These are phyloP conservation scores for Saccharomycopsis selenospora DNA, from an alignment of 805 yeast genomes.

Conservation along the genomic window DNA sequence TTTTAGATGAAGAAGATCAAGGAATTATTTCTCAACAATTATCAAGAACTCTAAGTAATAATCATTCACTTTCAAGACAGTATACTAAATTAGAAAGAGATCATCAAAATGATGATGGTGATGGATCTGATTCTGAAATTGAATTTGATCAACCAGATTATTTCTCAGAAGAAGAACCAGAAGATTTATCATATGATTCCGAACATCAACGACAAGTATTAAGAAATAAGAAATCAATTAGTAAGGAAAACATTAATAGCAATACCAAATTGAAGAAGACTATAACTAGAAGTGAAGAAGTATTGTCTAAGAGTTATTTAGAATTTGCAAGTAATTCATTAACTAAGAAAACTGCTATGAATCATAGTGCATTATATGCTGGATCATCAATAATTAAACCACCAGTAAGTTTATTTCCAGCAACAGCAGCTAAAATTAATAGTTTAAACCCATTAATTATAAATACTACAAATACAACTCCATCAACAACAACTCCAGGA, in stretches of 20 bases:
- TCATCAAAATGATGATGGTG: neutral
- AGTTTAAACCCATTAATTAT: neutral
- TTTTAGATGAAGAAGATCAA: neutral
- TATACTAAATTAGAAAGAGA: neutral
- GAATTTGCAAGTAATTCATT: neutral
- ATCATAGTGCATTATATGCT: neutral
- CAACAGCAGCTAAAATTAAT: constrained; percentile 28
- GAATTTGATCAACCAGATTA: too few relatives aligned
- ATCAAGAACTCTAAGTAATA: neutral
- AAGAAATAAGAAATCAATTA: neutral
- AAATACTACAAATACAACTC: neutral
- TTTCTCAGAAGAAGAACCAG: too few relatives aligned
- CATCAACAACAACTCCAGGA: neutral
- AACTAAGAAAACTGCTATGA: neutral
- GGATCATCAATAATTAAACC: constrained; percentile 80
- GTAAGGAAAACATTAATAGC: neutral
- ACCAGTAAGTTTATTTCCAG: constrained; percentile 90
- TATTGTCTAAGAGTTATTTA: neutral
- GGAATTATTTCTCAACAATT: neutral
- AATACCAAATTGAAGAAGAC: neutral
- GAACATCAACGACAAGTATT: neutral
- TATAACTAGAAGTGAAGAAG: neutral
- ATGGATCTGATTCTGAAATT: neutral
- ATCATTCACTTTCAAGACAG: neutral
- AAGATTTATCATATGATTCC: too few relatives aligned